Evolutionary conservation across 129 eudicot genomes (phyloP).

Genomic region (Logfia minima): DNA sequence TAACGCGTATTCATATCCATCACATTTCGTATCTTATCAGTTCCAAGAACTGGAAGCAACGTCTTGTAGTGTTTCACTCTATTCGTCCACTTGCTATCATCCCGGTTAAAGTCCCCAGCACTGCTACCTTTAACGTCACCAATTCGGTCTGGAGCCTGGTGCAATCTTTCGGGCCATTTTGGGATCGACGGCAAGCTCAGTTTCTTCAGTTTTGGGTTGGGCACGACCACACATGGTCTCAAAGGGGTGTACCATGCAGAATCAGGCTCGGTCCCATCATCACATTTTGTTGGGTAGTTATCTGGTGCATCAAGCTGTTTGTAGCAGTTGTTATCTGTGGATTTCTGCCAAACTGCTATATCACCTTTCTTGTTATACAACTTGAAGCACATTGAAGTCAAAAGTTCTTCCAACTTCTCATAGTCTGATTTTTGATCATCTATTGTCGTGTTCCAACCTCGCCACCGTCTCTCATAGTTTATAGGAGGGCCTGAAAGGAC

Average conservation of each 20-base stretch:
- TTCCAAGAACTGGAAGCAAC: constrained; percentile 75
- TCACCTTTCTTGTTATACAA: constrained; percentile 72
- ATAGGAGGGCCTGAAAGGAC: constrained; percentile 97
- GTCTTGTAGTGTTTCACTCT: constrained; percentile 76
- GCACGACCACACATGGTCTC: constrained; percentile 83
- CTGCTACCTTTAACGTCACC: constrained; percentile 75
- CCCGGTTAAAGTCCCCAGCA: constrained; percentile 71
- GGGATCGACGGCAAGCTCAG: constrained; percentile 49
- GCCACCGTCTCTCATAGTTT: constrained; percentile 77
- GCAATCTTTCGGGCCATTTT: constrained; percentile 83
- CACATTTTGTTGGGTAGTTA: constrained; percentile 81
- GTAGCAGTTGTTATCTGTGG: constrained; percentile 70
- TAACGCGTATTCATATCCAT: constrained; percentile 93
- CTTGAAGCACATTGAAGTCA: constrained; percentile 89
- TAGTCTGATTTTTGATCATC: constrained; percentile 79
- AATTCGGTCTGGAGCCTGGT: constrained; percentile 74
- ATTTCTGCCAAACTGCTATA: constrained; percentile 96
- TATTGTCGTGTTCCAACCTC: constrained; percentile 93
- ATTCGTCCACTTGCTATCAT: constrained; percentile 70
- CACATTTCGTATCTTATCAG: constrained; percentile 79
- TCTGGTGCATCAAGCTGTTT: constrained; percentile 77
- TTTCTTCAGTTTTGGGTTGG: constrained; percentile 56
- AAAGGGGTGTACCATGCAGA: constrained; percentile 98
- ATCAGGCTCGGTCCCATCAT: constrained; percentile 95
- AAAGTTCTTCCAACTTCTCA: constrained; percentile 70